Evolutionary conservation across 306 rosid genomes (phyloP).

Genomic region (Trifolium subterraneum): DNA sequence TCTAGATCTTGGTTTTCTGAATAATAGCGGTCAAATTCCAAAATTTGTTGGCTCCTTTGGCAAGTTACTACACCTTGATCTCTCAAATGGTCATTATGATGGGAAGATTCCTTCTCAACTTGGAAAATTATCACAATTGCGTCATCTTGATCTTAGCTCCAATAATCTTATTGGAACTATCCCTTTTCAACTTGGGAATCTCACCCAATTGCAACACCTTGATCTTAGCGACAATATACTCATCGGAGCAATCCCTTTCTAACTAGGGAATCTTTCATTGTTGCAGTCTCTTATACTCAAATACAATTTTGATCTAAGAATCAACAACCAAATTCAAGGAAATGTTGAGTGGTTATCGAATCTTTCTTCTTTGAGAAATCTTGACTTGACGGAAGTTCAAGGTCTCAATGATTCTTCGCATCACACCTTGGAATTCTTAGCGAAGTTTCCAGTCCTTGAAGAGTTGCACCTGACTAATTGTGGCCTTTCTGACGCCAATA

Average conservation of each 20-base stretch:
- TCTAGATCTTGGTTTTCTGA: slow-evolving; percentile 4
- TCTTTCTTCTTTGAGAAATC: slow-evolving; percentile 4
- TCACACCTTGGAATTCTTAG: neutral
- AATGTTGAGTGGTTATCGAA: neutral
- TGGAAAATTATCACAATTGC: neutral
- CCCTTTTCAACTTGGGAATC: neutral
- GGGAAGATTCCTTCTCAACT: neutral
- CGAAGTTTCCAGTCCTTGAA: too few relatives aligned
- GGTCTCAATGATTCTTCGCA: neutral
- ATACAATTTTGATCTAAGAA: neutral
- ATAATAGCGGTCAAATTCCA: neutral
- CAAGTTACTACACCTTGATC: slow-evolving; percentile 28
- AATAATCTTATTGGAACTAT: too few relatives aligned
- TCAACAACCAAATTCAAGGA: neutral
- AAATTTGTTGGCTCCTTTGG: neutral
- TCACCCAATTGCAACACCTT: neutral
- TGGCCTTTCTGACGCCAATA: too few relatives aligned
- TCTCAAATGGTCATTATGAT: neutral
- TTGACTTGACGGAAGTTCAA: neutral
- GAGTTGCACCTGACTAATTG: too few relatives aligned
- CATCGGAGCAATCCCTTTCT: slow-evolving; percentile 8
- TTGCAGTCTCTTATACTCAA: neutral
- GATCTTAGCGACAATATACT: neutral
- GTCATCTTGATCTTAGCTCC: neutral
- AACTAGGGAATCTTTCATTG: too few relatives aligned